Conservation (phyloP, 2,329 filamentous ascomycete species). For the Didymellaceae sp. region DNA sequence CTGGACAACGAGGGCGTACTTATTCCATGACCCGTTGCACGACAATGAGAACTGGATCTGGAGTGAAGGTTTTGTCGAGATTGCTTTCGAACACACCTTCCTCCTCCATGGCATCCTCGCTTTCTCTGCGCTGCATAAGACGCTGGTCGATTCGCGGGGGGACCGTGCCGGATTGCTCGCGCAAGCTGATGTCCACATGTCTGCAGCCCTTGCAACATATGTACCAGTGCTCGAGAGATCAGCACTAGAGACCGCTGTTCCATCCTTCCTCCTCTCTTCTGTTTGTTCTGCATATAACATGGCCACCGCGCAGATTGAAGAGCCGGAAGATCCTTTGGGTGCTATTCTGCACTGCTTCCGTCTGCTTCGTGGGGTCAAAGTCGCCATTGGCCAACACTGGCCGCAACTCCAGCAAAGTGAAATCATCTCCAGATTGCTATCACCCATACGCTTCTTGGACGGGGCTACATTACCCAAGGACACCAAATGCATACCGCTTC, state of each 20-base stretch:
- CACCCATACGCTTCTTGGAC: not conserved
- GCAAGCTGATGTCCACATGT: conserved; percentile 38
- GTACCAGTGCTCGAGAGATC: conserved; percentile 30
- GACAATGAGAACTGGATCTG: conserved; percentile 21
- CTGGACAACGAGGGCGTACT: conserved; percentile 33
- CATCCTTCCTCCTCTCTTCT: conserved; percentile 39
- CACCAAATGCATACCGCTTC: conserved; percentile 1
- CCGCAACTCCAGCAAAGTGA: conserved; percentile 9
- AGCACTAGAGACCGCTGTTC: conserved; percentile 25
- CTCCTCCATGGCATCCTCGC: conserved; percentile 41
- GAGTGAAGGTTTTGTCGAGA: conserved; percentile 29
- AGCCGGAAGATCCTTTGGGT: conserved; percentile 35
- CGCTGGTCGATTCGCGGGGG: conserved; percentile 22
- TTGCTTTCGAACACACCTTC: conserved; percentile 36
- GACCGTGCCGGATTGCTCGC: conserved; percentile 30
- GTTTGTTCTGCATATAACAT: conserved; percentile 38
- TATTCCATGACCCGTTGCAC: conserved; percentile 24
- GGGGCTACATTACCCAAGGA: not conserved
- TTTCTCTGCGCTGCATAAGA: conserved; percentile 39
- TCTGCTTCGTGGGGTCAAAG: conserved; percentile 35
- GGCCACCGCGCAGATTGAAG: conserved; percentile 33
- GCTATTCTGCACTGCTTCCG: conserved; percentile 40
- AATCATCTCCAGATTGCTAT: not conserved
- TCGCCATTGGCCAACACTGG: conserved; percentile 33
- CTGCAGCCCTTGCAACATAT: conserved; percentile 32